Percentiles rank a stretch among this genome's conserved stretches.
Evolutionary conservation across 73 alveolate species (phyloP).

Genomic region (Uronychia setigera): DNA sequence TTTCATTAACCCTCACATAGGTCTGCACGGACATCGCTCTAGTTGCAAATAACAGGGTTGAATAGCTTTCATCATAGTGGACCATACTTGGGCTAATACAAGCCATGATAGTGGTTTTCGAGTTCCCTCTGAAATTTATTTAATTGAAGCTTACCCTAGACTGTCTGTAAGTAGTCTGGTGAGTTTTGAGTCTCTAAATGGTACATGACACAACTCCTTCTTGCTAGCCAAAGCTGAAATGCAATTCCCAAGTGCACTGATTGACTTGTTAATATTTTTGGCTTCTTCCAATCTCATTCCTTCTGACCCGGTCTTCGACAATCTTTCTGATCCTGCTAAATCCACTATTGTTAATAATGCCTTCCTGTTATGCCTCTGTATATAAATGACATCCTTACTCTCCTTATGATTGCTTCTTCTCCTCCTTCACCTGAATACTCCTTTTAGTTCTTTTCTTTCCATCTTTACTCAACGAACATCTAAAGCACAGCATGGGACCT

Average conservation of each 20-base stretch:
- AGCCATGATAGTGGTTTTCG: constrained; percentile 90
- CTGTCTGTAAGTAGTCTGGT: constrained; percentile 95
- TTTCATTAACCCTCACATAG: constrained; percentile 80
- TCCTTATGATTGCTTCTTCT: constrained; percentile 27
- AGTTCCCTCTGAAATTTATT: constrained; percentile 91
- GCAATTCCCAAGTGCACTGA: constrained; percentile 97
- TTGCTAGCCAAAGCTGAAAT: constrained; percentile 91
- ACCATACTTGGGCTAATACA: constrained; percentile 89
- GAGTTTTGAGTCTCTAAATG: constrained; percentile 96
- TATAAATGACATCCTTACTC: constrained; percentile 59
- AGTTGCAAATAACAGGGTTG: constrained; percentile 91
- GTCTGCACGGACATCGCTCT: constrained; percentile 94
- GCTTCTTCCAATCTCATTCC: constrained; percentile 98
- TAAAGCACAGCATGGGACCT: constrained; percentile 94
- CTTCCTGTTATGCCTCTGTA: constrained; percentile 72
- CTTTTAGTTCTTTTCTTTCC: constrained; percentile 88
- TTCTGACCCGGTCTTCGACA: constrained; percentile 94
- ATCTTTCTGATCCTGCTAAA: constrained; percentile 98
- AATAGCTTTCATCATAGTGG: constrained; percentile 92
- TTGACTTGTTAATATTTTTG: constrained; percentile 94
- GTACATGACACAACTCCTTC: constrained; percentile 81
- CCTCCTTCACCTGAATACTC: constrained; percentile 8
- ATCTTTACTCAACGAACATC: constrained; percentile 83
- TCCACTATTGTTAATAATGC: constrained; percentile 93
- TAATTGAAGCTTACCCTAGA: constrained; percentile 39